A percentile compares a stretch with the other conserved stretches of the same genome.
Evolutionary conservation across 495 filamentous ascomycete species (phyloP).

Genomic region (Trichoderma erinaceum): DNA sequence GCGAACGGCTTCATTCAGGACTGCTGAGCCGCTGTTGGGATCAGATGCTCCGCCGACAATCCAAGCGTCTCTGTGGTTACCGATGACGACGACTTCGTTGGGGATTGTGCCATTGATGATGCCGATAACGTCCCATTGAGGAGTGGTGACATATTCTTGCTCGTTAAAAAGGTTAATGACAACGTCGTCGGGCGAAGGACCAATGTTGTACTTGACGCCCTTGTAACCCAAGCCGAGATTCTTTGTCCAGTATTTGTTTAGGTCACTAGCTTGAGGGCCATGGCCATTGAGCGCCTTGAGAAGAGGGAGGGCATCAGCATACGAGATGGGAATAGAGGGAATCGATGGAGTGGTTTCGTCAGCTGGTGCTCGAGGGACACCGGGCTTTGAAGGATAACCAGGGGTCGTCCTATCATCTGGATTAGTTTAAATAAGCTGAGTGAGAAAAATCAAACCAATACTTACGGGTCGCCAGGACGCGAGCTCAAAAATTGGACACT

Average conservation of each 20-base stretch:
- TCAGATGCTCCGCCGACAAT: conserved; percentile 82
- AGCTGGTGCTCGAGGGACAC: conserved; percentile 67
- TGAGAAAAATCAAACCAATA: neutral
- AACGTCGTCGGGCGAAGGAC: conserved; percentile 71
- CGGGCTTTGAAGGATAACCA: conserved; percentile 90
- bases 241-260: conserved; percentile 64
- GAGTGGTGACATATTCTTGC: conserved; percentile 83
- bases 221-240: conserved; percentile 71
- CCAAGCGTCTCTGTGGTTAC: conserved; percentile 95
- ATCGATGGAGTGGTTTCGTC: conserved; percentile 69
- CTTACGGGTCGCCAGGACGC: conserved; percentile 54
- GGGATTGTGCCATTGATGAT: conserved; percentile 84
- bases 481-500: conserved; percentile 76
- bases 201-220: conserved; percentile 86
- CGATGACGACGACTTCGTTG: conserved; percentile 79
- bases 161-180: conserved; percentile 79
- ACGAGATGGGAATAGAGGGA: conserved; percentile 89
- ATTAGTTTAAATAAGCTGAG: conserved; percentile 14
- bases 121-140: conserved; percentile 92
- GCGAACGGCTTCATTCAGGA: conserved; percentile 78
- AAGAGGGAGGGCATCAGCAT: conserved; percentile 75
- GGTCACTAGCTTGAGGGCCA: conserved; percentile 70
- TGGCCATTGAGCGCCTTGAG: conserved; percentile 84
- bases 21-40: conserved; percentile 84
- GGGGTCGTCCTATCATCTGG: conserved; percentile 61